These are phyloP conservation scores for Mycena crocata DNA, from an alignment of 768 basidiomycete genomes.

Conservation along the genomic window DNA sequence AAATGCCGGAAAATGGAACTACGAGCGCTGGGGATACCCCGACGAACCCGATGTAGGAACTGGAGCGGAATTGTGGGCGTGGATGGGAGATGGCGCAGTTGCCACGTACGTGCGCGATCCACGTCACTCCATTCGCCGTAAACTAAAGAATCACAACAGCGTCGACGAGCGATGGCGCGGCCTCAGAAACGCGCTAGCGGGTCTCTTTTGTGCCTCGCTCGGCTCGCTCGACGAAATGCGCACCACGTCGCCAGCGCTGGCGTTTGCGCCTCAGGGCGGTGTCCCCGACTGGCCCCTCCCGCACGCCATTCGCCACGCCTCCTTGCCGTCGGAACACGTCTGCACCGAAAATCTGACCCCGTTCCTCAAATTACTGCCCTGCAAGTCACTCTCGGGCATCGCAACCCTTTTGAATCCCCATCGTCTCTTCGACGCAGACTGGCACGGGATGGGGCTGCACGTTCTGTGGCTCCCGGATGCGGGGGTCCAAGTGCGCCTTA, in stretches of 20 bases:
- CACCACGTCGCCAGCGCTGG: conserved; percentile 73
- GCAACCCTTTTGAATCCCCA: conserved; percentile 88
- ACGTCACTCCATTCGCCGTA: conserved; percentile 1
- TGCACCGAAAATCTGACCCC: conserved; percentile 98
- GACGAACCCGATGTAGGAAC: conserved; percentile 80
- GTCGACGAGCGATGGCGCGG: conserved; percentile 85
- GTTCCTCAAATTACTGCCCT: conserved; percentile 94
- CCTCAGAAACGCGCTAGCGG: conserved; percentile 89
- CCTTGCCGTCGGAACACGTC: conserved; percentile 86
- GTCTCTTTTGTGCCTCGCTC: conserved; percentile 94
- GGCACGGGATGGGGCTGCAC: conserved; percentile 90
- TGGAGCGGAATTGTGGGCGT: conserved; percentile 92
- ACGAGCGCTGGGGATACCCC: conserved; percentile 85
- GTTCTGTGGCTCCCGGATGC: conserved; percentile 68
- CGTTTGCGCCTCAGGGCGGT: conserved; percentile 72
- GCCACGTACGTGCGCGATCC: conserved; percentile 54
- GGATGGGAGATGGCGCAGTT: conserved; percentile 79
- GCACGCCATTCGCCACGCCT: conserved; percentile 78
- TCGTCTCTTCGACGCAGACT: conserved; percentile 87
- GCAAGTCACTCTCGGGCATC: conserved; percentile 89
- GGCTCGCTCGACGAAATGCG: conserved; percentile 80
- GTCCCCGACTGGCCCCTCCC: conserved; percentile 59
- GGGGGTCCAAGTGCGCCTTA: conserved; percentile 74
- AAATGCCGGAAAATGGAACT: conserved; percentile 94
- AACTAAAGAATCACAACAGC: conserved; percentile 48